Base-by-base conservation (phyloP, 2,329 filamentous ascomycete species). In the Monilinia laxa region DNA sequence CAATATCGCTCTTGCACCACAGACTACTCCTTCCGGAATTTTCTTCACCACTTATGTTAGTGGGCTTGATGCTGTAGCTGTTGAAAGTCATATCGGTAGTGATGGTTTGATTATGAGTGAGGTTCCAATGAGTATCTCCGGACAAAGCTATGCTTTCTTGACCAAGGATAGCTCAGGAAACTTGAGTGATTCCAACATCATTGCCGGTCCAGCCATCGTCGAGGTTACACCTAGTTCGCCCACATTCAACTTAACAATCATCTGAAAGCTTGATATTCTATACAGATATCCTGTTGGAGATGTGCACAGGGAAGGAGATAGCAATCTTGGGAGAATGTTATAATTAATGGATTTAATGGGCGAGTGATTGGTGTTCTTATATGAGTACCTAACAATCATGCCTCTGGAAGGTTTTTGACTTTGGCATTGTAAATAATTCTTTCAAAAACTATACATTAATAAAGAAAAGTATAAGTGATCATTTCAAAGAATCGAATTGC, bases 111-210 rank as follows among this genome's bases (percentile, higher is more conserved):
- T 73, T 40, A 73, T 72, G 42, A 74, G 73, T 16, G 62, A 58
- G 9, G 74, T 79, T 16, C 78, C 78, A 5, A 62, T 68, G 51
- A 73, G 70, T 28, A 71, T 78, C 40, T 72, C 74, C 6, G 79
- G 79, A 12, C 79, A 80, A 70, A 77, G 71, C 62, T 80, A 81
- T 66, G 75, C 78, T 31, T 78, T 80, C 60, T 71, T 81, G 56
- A 80, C 79, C 11, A 76, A 70, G 16, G 75, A 78, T 67, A 76
- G 77, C 55, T 76, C 74, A 31, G 74, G 73, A 16, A 73, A 71
- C 25, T 70, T 79, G 53, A 76, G 72, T 2, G 79, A 80, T 68
- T 74, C 77, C 45, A 78, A 71, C 38, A 75, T 80, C 67, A 70
- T 78, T 62, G 78, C 78, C 69, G 79, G 79, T 6, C 77, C 77